Base-by-base conservation (phyloP, 208 protist species). In the Acanthamoeba culbertsoni region DNA sequence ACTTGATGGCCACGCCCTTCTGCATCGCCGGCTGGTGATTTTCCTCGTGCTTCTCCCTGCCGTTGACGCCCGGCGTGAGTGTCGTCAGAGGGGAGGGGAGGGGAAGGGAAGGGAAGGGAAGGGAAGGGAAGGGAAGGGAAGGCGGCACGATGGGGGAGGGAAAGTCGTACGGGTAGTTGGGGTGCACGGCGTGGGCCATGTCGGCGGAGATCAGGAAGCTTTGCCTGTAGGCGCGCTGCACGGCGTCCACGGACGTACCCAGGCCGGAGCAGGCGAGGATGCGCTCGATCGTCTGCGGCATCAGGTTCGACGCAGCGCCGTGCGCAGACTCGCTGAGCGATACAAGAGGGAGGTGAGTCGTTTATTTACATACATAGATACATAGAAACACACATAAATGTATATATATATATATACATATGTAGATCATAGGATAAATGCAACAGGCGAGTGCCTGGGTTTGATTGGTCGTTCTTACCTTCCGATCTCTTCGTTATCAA, bases 111-210 rank as follows among this genome's bases (percentile, higher is more conserved):
- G n/a, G n/a, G n/a, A n/a, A n/a, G n/a, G n/a, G n/a, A n/a, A n/a
- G n/a, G n/a, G n/a, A n/a, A n/a, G n/a, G n/a, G n/a, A n/a, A n/a
- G n/a, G n/a, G n/a, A n/a, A n/a, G n/a, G n/a, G n/a, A n/a, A n/a
- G n/a, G n/a, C 20, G 23, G 7, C 3, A 62, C 16, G 59, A 18
- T 1, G 59, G 59, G 37, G 59, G 59, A 37, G 28, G 26, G 18
- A 37, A 5, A 6, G 12, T 14, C 68, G 40, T 91, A 68, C 94
- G 94, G 82, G 95, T 99, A 99, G 96, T 99, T 99, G 8, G 98
- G 98, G 95, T 99, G 98, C 18, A 99, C 95, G 1, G 97, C 98
- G 94, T 99, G 99, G 37, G 98, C 98, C 90, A 99, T 98, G 95
- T 99, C 99, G 2, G 98, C 98, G 20, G 98, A 99, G 12, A 99